Evolutionary conservation across 2,329 filamentous ascomycete species (phyloP).

Genomic region (Arthrobotrys pseudoclavata): DNA sequence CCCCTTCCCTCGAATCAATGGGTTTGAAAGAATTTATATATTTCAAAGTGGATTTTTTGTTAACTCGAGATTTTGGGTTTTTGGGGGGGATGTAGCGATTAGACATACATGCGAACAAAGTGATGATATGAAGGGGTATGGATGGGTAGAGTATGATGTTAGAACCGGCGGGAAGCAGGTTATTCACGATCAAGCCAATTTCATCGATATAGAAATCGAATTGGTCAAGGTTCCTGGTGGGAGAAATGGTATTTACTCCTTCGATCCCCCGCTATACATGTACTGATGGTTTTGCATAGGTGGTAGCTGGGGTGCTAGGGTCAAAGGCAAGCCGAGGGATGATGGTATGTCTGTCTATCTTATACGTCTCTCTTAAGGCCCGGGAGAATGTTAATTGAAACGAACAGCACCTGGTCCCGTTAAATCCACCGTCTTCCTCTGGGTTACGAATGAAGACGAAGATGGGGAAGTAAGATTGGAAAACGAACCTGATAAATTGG

Average conservation of each 20-base stretch:
- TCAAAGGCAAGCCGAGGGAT: constrained; percentile 82
- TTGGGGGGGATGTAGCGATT: constrained; percentile 73
- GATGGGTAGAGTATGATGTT: constrained; percentile 97
- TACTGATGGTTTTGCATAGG: constrained; percentile 34
- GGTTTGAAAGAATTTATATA: background rate
- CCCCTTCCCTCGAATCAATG: background rate
- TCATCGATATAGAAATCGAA: constrained; percentile 88
- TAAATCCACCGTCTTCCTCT: constrained; percentile 84
- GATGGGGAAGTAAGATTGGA: constrained; percentile 74
- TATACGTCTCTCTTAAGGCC: background rate
- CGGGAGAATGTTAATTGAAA: background rate
- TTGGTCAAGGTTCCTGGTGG: constrained; percentile 95
- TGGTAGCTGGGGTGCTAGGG: constrained; percentile 90
- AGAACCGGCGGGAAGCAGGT: constrained; percentile 87
- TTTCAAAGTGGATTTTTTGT: background rate
- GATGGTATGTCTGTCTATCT: constrained; percentile 68
- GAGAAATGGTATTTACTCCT: constrained; percentile 72
- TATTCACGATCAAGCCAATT: constrained; percentile 90
- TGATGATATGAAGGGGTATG: constrained; percentile 93
- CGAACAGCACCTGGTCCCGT: constrained; percentile 71
- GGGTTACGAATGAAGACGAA: constrained; percentile 82
- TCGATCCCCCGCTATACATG: background rate
- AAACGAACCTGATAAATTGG: constrained; percentile 68
- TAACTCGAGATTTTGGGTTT: background rate
- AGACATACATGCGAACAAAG: constrained; percentile 96